Base-by-base conservation (phyloP, 1,284 basidiomycete genomes). In the Malassezia globosa region DNA sequence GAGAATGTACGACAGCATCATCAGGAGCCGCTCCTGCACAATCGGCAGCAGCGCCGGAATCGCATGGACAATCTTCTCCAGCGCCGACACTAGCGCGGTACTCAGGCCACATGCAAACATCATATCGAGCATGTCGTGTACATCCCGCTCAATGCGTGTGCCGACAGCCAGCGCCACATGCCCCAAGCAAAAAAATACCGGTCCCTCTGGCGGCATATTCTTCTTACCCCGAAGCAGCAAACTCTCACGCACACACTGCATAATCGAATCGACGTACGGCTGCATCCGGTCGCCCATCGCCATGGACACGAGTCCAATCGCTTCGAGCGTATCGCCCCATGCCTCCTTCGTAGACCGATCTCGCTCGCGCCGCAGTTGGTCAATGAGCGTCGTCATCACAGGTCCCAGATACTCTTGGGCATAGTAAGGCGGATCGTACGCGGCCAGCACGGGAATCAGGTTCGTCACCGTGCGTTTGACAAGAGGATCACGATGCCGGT, bases 71-170 rank as follows among this genome's bases (percentile, higher is more conserved):
- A 97, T 88, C 24, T 84, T 83, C 21, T 82, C 80, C 7, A 99
- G 77, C 0, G 92, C 89, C 60, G 85, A 80, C 34, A 84, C 81
- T 33, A 99, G 76, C 8, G 90, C 82, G 52, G 92, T 87, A 63
- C 85, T 92, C 52, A 99, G 75, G 2, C 90, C 92, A 72, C 85
- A 94, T 0, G 83, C 84, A 72, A 97, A 88, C 85, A 97, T 97
- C 41, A 95, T 77, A 69, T 96, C 89, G 26, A 99, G 80, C 59
- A 96, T 83, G 66, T 97, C 94, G 72, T 96, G 94, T 61, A 97
- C 78, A 50, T 94, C 79, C 66, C 90, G 87, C 0, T 94, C 96
- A 43, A 99, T 77, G 68, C 90, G 92, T 1, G 90, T 89, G 0
- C 94, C 94, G 31, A 99, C 89, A 4, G 94, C 88, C 0, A 82